phyloP scores from a whole-genome alignment of 1,284 basidiomycete species.

The Ganoderma sinense region DNA sequence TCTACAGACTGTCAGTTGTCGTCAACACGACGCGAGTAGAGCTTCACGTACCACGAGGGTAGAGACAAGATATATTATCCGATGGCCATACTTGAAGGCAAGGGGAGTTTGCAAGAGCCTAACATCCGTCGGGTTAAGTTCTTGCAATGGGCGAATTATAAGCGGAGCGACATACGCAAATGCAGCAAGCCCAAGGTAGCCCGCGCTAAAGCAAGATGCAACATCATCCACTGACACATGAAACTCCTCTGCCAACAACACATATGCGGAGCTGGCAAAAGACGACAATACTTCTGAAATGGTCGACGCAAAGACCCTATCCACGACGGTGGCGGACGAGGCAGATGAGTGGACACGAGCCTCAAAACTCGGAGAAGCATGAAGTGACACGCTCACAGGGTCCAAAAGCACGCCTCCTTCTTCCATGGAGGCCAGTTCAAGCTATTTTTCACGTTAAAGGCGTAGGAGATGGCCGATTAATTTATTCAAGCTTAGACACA shows the following conservation, averaged over 20 bases:
- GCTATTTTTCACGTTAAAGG: too few relatives aligned
- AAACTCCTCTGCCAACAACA: constrained; percentile 47
- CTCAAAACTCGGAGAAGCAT: constrained; percentile 44
- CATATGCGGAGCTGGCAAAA: constrained; percentile 50
- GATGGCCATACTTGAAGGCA: constrained; percentile 53
- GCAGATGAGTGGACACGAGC: too few relatives aligned
- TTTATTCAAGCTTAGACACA: too few relatives aligned
- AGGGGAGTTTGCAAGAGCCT: constrained; percentile 50
- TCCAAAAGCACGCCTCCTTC: too few relatives aligned
- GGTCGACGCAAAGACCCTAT: constrained; percentile 47
- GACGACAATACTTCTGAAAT: constrained; percentile 52
- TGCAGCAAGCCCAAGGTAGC: constrained; percentile 48
- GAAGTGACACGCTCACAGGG: too few relatives aligned
- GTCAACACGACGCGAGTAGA: background rate
- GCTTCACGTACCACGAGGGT: constrained; percentile 43
- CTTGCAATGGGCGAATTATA: too few relatives aligned
- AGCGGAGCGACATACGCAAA: constrained; percentile 44
- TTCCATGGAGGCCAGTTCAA: constrained; percentile 55
- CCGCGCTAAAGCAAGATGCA: constrained; percentile 49
- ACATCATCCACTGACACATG: constrained; percentile 48
- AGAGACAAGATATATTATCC: constrained; percentile 51
- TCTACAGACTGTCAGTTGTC: constrained; percentile 38
- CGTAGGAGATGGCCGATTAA: too few relatives aligned
- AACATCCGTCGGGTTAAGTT: too few relatives aligned
- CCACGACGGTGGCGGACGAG: too few relatives aligned